Evolutionary conservation across 2,329 filamentous ascomycete genomes (phyloP).

Genomic region (Fusarium humuli): DNA sequence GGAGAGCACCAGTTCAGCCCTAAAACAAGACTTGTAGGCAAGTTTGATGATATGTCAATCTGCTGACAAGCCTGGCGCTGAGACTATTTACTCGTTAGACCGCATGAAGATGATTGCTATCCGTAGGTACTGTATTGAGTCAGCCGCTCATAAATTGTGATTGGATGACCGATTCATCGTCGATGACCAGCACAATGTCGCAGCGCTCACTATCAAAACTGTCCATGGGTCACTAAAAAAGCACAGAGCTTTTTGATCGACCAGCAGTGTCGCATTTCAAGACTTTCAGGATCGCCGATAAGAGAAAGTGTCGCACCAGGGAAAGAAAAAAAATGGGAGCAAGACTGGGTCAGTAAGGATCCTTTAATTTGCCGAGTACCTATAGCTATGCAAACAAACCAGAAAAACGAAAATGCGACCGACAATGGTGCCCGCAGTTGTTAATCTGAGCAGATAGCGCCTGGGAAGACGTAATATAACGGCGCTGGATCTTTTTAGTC

Average conservation of each 20-base stretch:
- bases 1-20: slow-evolving; percentile 18
- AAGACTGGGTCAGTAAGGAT: slow-evolving; percentile 30
- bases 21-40: slow-evolving; percentile 1
- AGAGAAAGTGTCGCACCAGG: slow-evolving; percentile 30
- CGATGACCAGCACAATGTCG: slow-evolving; percentile 11
- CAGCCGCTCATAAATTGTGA: neutral
- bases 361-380: slow-evolving; percentile 30
- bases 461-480: neutral
- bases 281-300: slow-evolving; percentile 20
- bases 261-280: slow-evolving; percentile 18
- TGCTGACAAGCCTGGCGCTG: neutral
- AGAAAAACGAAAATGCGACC: neutral
- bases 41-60: slow-evolving; percentile 1
- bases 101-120: neutral
- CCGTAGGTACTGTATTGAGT: neutral
- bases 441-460: neutral
- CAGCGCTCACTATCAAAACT: neutral
- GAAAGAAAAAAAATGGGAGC: slow-evolving; percentile 19
- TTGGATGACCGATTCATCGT: slow-evolving; percentile 13
- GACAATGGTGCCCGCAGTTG: neutral
- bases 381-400: slow-evolving; percentile 9
- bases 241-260: slow-evolving; percentile 21
- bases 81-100: neutral
- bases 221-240: slow-evolving; percentile 1
- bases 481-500: slow-evolving; percentile 1